Percentiles rank a stretch among this genome's conserved stretches.
Conservation (phyloP, 2,329 filamentous ascomycete genomes). For the Verticillium nubilum region DNA sequence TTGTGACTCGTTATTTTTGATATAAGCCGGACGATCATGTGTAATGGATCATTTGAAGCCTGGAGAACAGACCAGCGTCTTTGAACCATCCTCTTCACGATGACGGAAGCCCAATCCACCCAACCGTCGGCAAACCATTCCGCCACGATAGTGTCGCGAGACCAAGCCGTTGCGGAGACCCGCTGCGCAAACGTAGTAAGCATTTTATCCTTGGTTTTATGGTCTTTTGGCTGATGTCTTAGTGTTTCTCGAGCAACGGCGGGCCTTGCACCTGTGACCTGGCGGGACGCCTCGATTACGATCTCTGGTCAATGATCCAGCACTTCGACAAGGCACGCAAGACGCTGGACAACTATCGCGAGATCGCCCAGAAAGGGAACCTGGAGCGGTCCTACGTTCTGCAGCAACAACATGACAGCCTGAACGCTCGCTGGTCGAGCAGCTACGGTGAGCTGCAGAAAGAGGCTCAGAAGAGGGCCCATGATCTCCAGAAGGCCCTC, state of each 20-base stretch:
- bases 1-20: neutral
- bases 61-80: neutral
- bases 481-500: neutral
- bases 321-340: neutral
- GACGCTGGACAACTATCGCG: neutral
- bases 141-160: neutral
- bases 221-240: neutral
- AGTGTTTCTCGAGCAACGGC: neutral
- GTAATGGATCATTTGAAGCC: no score
- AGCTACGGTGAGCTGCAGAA: neutral
- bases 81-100: neutral
- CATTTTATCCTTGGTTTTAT: neutral
- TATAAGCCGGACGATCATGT: neutral
- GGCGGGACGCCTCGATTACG: neutral
- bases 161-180: neutral
- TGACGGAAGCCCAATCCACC: neutral
- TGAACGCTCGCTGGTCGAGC: neutral
- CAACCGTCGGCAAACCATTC: neutral
- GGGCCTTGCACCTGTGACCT: neutral
- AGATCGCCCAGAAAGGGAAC: neutral
- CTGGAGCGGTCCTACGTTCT: neutral
- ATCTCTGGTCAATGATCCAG: neutral
- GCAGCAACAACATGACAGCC: neutral
- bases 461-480: neutral
- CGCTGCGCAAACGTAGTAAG: neutral